Conservation (phyloP, 352 stramenopile species). For the Globisporangium ultimum region DNA sequence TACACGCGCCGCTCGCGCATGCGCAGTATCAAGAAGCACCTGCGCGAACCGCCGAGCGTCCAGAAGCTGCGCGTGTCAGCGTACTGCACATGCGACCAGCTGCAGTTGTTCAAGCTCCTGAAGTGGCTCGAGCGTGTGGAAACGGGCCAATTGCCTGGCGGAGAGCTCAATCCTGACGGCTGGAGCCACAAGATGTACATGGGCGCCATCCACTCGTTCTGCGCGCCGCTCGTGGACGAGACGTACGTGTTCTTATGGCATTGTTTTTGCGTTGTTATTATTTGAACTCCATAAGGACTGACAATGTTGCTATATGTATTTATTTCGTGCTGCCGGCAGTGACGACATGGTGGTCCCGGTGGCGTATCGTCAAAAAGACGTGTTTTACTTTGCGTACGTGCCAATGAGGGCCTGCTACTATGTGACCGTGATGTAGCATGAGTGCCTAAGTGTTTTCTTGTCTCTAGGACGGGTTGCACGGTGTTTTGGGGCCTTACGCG, state of each 20-base stretch:
- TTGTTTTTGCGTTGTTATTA: no score
- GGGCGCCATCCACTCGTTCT: constrained; percentile 79
- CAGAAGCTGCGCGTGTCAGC: constrained; percentile 81
- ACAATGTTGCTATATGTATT: neutral
- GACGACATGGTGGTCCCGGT: constrained; percentile 35
- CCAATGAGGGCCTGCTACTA: neutral
- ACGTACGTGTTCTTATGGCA: constrained; percentile 19
- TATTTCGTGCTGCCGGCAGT: neutral
- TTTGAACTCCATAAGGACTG: neutral
- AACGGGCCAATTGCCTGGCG: constrained; percentile 68
- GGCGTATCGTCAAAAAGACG: constrained; percentile 73
- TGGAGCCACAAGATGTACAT: constrained; percentile 88
- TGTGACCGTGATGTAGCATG: constrained; percentile 1
- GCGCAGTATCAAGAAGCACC: constrained; percentile 81
- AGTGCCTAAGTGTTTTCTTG: neutral
- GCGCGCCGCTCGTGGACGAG: constrained; percentile 37
- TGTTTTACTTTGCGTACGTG: constrained; percentile 83
- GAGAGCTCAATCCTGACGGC: constrained; percentile 73
- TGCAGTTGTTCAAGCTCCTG: constrained; percentile 84
- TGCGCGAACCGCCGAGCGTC: constrained; percentile 61
- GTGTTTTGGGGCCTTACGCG: constrained; percentile 89
- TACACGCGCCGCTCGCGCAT: constrained; percentile 78
- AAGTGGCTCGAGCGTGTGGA: constrained; percentile 85
- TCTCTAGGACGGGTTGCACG: constrained; percentile 68
- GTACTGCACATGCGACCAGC: constrained; percentile 83